These are phyloP conservation scores for Cladosporium cucumerinum DNA, from an alignment of 2,329 filamentous ascomycete genomes.

Conservation along the genomic window DNA sequence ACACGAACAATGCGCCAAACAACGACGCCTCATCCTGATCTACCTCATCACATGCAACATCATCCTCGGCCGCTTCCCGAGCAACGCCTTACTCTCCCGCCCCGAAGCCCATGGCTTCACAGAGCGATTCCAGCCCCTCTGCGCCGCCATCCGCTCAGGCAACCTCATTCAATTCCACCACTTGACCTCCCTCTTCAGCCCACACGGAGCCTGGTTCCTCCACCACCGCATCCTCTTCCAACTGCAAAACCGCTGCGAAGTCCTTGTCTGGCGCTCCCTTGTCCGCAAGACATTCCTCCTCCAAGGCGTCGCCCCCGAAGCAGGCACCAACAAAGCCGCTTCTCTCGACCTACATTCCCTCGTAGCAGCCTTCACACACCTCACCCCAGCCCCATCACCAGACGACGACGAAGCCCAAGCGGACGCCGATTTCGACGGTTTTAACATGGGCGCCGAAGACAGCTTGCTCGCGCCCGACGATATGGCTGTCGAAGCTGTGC, in stretches of 20 bases:
- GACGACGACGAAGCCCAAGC: slow-evolving; percentile 29
- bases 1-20: slow-evolving; percentile 50
- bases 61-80: slow-evolving; percentile 79
- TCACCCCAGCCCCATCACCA: slow-evolving; percentile 24
- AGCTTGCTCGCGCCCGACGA: background rate
- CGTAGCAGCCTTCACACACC: slow-evolving; percentile 36
- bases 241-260: slow-evolving; percentile 72
- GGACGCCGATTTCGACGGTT: slow-evolving; percentile 27
- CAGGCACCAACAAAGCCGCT: slow-evolving; percentile 30
- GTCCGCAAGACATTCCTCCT: slow-evolving; percentile 74
- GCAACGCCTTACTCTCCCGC: slow-evolving; percentile 59
- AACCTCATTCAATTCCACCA: slow-evolving; percentile 71
- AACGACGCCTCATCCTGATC: slow-evolving; percentile 75
- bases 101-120: slow-evolving; percentile 66
- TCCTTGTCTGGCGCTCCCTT: slow-evolving; percentile 80
- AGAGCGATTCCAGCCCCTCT: slow-evolving; percentile 70
- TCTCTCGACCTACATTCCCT: slow-evolving; percentile 63
- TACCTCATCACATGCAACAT: slow-evolving; percentile 82
- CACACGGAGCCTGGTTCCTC: slow-evolving; percentile 69
- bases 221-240: slow-evolving; percentile 71
- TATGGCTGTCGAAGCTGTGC: slow-evolving; percentile 56
- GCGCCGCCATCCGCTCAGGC: slow-evolving; percentile 66
- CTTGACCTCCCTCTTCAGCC: slow-evolving; percentile 55
- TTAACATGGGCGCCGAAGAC: background rate
- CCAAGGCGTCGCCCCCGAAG: slow-evolving; percentile 66